Base-by-base conservation (phyloP, 495 filamentous ascomycete species). In the Diplogelasinospora grovesii region DNA sequence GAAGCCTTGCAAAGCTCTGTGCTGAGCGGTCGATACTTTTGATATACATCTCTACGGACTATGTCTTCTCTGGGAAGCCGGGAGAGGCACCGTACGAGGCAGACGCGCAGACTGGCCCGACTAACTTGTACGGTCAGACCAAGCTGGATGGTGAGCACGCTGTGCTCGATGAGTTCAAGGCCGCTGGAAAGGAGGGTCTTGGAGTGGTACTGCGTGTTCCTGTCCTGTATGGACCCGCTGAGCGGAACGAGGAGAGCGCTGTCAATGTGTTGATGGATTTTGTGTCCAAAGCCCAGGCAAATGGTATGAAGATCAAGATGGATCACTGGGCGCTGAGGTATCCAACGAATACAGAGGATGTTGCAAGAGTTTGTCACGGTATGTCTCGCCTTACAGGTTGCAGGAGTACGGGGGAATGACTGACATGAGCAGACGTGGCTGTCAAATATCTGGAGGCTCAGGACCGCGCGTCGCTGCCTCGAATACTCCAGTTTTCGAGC, bases 41-140 rank as follows among this genome's bases (percentile, higher is more conserved):
- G 22, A 77, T 95, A 56, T 95, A 95, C 69, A 94, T 96, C 56
- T 92, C 86, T 0, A 95, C 89, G 27, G 89, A 96, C 66, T 96
- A 96, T 59, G 87, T 96, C 29, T 96, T 96, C 56, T 66, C 87
- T 1, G 89, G 89, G 11, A 69, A 50, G 14, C 81, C 79, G 22
- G 85, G 87, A n/a, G 82, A 90, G 19, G 89, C 89, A 9, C 89
- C 89, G 3, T 95, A 95, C 58, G 77, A 82, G 50, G 65, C 73
- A 3, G 71, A 80, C 45, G 69, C 80, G 3, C 49, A 65, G 15
- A 74, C 84, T 0, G 65, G 71, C 3, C 87, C 89, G 3, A 78
- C 88, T 1, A 96, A 95, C 53, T 56, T 89, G 32, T 96, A 96
- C 57, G 89, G 89, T 8, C 71, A 88, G 62, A 83, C 88, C 15